Base-by-base conservation (phyloP, 2,329 filamentous ascomycete genomes). In the Camillea tinctor region DNA sequence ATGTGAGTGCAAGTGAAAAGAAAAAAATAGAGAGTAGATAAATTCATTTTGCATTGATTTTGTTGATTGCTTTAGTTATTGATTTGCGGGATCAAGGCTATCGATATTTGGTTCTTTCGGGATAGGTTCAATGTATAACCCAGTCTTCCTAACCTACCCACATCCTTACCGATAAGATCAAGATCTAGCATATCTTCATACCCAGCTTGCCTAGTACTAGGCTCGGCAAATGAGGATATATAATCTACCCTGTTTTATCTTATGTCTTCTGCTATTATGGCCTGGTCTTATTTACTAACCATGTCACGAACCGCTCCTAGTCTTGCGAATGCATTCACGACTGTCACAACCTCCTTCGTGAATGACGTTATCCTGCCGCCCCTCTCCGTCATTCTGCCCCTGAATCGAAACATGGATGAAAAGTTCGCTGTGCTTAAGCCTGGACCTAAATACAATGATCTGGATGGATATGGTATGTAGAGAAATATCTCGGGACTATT, bases 371-470 rank as follows among this genome's bases (percentile, higher is more conserved):
- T 92, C 52, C 83, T 92, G 62, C 90, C 89, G 4, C 80, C 89
- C 0, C 77, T 92, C 24, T 89, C 88, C 1, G 76, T 92, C 50
- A 76, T 92, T 21, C 81, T 90, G 4, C 89, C 89, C 54, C 76
- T 92, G 58, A 84, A 88, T 67, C 84, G 84, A 64, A 92, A 92
- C 70, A 81, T 92, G 69, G 87, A 90, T 69, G 85, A 91, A 75
- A 91, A 91, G 72, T 92, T 92, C 71, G 84, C 88, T 0, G 83
- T 91, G 6, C 74, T 92, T 24, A 81, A 78, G 44, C 70, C 77
- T 0, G 89, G 89, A 0, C 81, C 84, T 2, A 79, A 83, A 60
- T 86, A 81, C 64, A 75, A 77, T 23, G 68, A 76, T 1, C 75
- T 79, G 3, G 72, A 75, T 19, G 86, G 86, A 2, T 92, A 92